Conservation (phyloP, 768 basidiomycete species). For the Macrolepiota albuminosa region DNA sequence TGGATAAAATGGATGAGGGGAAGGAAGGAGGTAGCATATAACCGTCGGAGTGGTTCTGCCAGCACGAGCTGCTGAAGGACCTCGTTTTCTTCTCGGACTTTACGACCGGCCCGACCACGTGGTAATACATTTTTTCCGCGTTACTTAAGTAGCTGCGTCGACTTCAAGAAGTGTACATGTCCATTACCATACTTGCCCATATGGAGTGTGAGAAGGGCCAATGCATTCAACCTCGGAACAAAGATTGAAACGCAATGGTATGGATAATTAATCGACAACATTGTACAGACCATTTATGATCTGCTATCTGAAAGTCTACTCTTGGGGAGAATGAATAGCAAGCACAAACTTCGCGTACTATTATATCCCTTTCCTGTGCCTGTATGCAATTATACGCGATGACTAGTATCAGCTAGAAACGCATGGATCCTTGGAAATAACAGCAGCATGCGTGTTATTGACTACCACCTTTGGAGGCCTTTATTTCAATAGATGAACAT, state of each 20-base stretch:
- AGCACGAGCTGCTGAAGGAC: background rate
- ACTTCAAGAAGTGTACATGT: background rate
- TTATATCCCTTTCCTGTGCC: too few species aligned
- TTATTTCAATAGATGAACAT: too few species aligned
- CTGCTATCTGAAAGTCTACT: background rate
- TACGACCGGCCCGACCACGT: background rate
- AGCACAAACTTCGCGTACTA: too few species aligned
- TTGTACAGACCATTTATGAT: background rate
- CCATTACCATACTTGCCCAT: background rate
- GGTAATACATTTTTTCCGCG: background rate
- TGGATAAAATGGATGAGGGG: background rate
- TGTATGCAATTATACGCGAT: too few species aligned
- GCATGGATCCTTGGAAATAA: too few species aligned
- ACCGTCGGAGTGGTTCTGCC: background rate
- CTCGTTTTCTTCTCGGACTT: background rate
- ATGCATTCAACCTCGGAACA: background rate
- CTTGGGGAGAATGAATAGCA: too few species aligned
- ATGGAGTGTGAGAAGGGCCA: background rate
- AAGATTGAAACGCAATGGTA: background rate
- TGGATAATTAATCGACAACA: background rate
- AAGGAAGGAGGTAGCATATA: constrained; percentile 5
- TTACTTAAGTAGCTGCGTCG: background rate
- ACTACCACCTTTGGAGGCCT: background rate
- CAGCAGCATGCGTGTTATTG: background rate
- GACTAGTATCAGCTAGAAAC: too few species aligned